These are phyloP conservation scores for Kodamaea anthophila DNA, from an alignment of 1,139 yeast genomes.

Conservation along the genomic window DNA sequence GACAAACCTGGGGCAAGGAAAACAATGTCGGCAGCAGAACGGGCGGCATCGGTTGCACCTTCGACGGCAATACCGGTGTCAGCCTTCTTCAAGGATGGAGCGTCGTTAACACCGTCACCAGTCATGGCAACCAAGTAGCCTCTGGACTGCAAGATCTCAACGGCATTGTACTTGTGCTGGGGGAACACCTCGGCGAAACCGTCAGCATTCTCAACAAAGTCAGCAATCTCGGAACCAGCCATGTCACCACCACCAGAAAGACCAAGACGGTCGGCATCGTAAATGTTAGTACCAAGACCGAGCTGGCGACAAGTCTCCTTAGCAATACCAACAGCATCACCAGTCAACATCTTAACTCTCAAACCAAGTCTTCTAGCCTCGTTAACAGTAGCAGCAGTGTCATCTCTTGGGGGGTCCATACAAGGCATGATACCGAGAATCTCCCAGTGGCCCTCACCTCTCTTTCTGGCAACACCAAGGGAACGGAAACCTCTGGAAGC, in stretches of 20 bases:
- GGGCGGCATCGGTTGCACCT: constrained; percentile 95
- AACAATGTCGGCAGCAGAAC: constrained; percentile 95
- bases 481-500: constrained; percentile 99
- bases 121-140: constrained; percentile 97
- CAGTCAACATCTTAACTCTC: constrained; percentile 96
- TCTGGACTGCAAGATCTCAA: constrained; percentile 82
- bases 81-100: constrained; percentile 94
- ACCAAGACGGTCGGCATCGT: constrained; percentile 96
- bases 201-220: constrained; percentile 92
- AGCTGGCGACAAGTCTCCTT: constrained; percentile 98
- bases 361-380: constrained; percentile 93
- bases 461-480: constrained; percentile 97
- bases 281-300: constrained; percentile 94
- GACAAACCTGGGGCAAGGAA: constrained; percentile 95
- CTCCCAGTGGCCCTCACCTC: constrained; percentile 99
- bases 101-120: constrained; percentile 98
- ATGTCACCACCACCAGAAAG: constrained; percentile 94
- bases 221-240: constrained; percentile 96
- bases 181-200: constrained; percentile 98
- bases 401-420: constrained; percentile 99
- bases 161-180: constrained; percentile 90
- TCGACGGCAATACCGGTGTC: constrained; percentile 97
- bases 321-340: constrained; percentile 99
- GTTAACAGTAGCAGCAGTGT: constrained; percentile 91
- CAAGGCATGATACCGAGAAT: constrained; percentile 97